Evolutionary conservation across 2,329 filamentous ascomycete genomes (phyloP).

Genomic region (Microsporum ferrugineum): DNA sequence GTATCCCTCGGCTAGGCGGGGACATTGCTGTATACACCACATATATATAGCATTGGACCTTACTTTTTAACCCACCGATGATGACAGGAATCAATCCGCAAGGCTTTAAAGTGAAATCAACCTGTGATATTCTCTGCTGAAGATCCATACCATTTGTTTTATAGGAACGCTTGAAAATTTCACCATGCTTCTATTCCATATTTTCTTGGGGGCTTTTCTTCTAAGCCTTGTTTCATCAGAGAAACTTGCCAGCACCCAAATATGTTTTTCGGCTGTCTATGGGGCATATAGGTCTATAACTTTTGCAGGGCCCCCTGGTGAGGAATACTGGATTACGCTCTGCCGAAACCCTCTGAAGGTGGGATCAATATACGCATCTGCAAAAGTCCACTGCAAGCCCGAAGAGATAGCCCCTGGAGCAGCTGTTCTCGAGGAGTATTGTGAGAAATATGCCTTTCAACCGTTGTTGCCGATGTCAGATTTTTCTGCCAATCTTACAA

Average conservation of each 20-base stretch:
- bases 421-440: conserved; percentile 5
- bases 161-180: not conserved
- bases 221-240: not conserved
- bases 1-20: not conserved
- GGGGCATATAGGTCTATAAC: not conserved
- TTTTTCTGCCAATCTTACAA: conserved; percentile 5
- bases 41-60: not conserved
- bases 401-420: conserved; percentile 6
- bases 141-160: not conserved
- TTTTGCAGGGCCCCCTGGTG: not conserved
- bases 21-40: not conserved
- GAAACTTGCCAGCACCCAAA: not conserved
- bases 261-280: not conserved
- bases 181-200: not conserved
- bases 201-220: not conserved
- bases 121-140: no score
- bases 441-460: not conserved
- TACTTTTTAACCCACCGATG: no score
- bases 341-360: conserved; percentile 2
- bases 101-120: no score
- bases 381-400: conserved; percentile 3
- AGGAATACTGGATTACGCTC: not conserved
- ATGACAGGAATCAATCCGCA: no score
- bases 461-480: conserved; percentile 5
- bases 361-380: conserved; percentile 7